Evolutionary conservation across 805 yeast genomes (phyloP).

Genomic region (Hanseniaspora jakobsenii): DNA sequence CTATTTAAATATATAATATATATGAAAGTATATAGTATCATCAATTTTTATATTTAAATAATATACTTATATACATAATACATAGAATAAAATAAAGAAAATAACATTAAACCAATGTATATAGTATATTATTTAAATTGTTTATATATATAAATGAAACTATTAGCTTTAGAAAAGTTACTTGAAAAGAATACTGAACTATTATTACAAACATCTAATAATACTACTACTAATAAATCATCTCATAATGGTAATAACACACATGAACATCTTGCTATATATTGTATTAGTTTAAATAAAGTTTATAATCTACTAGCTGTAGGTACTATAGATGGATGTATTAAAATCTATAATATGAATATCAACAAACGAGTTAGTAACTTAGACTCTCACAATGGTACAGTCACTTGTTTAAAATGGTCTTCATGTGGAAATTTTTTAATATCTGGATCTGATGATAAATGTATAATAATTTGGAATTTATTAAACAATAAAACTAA

Average conservation of each 20-base stretch:
- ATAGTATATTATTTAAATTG: too few species aligned
- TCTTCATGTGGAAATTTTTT: constrained; percentile 84
- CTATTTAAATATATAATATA: too few species aligned
- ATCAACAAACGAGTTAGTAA: constrained; percentile 54
- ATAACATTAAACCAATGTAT: too few species aligned
- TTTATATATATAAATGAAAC: too few species aligned
- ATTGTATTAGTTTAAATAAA: constrained; percentile 6
- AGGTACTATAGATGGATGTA: constrained; percentile 9
- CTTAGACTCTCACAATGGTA: constrained; percentile 93
- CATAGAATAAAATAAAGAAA: too few species aligned
- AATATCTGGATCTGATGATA: constrained; percentile 93
- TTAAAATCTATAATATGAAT: constrained; percentile 6
- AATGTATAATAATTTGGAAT: constrained; percentile 85
- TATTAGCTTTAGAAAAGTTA: constrained; percentile 20
- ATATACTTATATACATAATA: too few species aligned
- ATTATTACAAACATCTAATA: too few species aligned
- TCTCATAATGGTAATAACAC: too few species aligned
- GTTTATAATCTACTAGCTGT: constrained; percentile 4
- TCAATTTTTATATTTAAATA: too few species aligned
- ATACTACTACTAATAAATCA: too few species aligned
- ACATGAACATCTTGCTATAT: too few species aligned
- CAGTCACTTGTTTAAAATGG: constrained; percentile 85
- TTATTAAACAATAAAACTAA: constrained; percentile 27
- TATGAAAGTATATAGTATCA: too few species aligned
- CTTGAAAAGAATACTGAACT: not conserved